phyloP scores from a whole-genome alignment of 176 grass and related monocot genomes.

The Coix lacrymajobi region DNA sequence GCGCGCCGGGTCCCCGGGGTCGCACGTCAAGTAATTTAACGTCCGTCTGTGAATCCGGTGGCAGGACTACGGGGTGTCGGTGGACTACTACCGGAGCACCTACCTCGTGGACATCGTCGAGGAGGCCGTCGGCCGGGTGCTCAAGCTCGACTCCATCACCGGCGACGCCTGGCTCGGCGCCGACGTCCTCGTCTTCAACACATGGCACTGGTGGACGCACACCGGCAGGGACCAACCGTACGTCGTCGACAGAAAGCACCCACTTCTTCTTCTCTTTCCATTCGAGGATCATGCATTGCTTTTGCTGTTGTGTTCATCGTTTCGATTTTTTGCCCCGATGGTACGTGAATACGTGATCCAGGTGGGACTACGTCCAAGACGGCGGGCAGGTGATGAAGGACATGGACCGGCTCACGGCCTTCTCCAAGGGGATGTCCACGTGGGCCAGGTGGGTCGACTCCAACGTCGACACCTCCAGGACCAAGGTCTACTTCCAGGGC shows the following conservation, averaged over 20 bases:
- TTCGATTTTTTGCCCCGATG: not conserved
- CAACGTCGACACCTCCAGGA: constrained; percentile 58
- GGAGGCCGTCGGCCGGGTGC: constrained; percentile 63
- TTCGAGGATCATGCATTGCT: too few relatives aligned
- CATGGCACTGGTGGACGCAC: constrained; percentile 99
- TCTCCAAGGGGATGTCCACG: constrained; percentile 80
- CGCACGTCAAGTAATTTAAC: constrained; percentile 3
- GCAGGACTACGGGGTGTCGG: constrained; percentile 73
- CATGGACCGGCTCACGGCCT: constrained; percentile 85
- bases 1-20: not conserved
- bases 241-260: not conserved
- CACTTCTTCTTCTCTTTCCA: not conserved
- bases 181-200: constrained; percentile 84
- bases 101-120: constrained; percentile 87
- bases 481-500: constrained; percentile 86
- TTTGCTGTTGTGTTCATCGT: not conserved
- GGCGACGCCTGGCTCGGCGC: constrained; percentile 65
- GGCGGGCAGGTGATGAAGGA: constrained; percentile 57
- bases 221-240: constrained; percentile 82
- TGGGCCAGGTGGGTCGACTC: constrained; percentile 87
- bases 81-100: constrained; percentile 71
- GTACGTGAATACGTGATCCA: not conserved
- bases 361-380: constrained; percentile 88
- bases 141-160: constrained; percentile 80
- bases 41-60: not conserved